Percentiles rank a stretch among this genome's conserved stretches.
These are phyloP conservation scores for Ophiostoma perfectum DNA, from an alignment of 2,329 filamentous ascomycete species.

Conservation along the genomic window DNA sequence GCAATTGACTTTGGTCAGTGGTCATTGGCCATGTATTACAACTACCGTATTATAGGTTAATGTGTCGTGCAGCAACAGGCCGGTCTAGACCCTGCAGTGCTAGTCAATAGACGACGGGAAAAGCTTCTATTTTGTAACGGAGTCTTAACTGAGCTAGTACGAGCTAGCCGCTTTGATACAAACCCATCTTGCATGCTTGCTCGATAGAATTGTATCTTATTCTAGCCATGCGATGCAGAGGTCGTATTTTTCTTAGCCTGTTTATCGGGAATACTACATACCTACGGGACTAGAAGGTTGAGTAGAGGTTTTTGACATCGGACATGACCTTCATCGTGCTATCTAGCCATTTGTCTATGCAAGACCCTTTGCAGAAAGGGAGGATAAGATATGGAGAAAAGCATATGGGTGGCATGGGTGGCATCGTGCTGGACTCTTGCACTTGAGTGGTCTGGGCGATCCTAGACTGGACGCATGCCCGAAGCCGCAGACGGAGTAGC, in stretches of 20 bases:
- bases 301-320: no score
- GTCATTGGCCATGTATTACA: no score
- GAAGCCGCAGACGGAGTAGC: not conserved
- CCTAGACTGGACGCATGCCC: not conserved
- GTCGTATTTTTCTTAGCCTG: no score
- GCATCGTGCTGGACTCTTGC: not conserved
- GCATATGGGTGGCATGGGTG: not conserved
- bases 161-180: not conserved
- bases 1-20: no score
- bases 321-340: no score
- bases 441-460: conserved; percentile 8
- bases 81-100: not conserved
- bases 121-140: not conserved
- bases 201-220: not conserved
- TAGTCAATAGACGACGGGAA: not conserved
- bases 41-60: no score
- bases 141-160: not conserved
- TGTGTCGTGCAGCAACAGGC: not conserved
- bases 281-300: no score
- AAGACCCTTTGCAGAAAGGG: not conserved
- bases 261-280: no score
- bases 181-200: not conserved
- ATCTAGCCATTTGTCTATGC: no score
- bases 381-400: not conserved
- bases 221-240: not conserved